Base-by-base conservation (phyloP, 305 asterid genomes). In the Fraxinus nigra region DNA sequence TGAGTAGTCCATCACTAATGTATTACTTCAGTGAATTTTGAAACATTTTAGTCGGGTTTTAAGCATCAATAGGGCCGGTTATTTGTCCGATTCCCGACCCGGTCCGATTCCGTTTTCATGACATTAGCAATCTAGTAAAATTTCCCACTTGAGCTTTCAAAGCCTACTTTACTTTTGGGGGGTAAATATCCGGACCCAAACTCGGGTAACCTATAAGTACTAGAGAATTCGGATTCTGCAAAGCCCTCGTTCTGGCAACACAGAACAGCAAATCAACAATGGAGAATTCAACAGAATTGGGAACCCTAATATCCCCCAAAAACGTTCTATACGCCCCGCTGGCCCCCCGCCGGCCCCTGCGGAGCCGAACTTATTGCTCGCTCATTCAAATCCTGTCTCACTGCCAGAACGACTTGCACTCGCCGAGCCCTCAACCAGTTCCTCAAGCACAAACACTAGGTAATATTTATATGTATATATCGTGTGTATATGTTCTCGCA, bases 331-430 rank as follows among this genome's bases (percentile, higher is more conserved):
- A 83, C n/a, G 80, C 86, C 75, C 90, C 91, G 13, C 85, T 81
- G 34, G 84, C 46, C 77, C 88, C 89, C 32, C 94, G 95, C 4
- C 91, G 95, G 67, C 92, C 92, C n/a, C 83, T 93, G 61, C 90
- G 83, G 24, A 92, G 98, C 86, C 85, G 88, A 20, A 92, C 97
- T 24, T 87, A 80, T 83, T 74, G 34, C 79, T 75, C 88, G 13
- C 84, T 92, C 40, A 4, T 84, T 43, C 82, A 77, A 76, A 82
- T 89, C 79, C 56, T 93, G 46, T 87, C 94, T 6, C 87, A 76
- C 84, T 88, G 86, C 83, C 82, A 34, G 76, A 28, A 83, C 67
- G 40, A 13, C 76, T 40, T 54, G 2, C 38, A 11, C 75, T 69
- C 75, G 24, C 75, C 40, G 43, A 32, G 40, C 22, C 65, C 61